Evolutionary conservation across 2,329 filamentous ascomycete species (phyloP), one percentile per base, ranked within the genome.

Genomic region (Colletotrichum destructivum): DNA sequence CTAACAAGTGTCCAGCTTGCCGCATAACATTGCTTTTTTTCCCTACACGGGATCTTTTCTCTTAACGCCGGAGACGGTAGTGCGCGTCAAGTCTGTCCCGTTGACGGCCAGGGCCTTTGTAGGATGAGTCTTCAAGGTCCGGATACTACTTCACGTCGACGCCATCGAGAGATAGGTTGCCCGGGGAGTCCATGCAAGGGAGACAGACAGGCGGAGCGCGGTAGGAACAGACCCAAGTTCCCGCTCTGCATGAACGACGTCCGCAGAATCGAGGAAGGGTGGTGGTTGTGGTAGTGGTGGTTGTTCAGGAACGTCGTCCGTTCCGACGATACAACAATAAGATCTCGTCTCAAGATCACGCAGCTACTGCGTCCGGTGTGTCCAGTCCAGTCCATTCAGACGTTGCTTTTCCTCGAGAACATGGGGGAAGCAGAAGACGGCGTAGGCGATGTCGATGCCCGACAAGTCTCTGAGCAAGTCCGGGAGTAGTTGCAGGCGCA

Each of bases 401-500:
- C 16, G 49, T 9, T 42, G 6, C n/a, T 31, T 31, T 31, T 31
- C 9, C 3, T 4, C n/a, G 54, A 21, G 38, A 44, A 44, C 38
- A 52, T 42, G 15, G 5, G 16, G 16, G 15, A 11, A 63, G 8
- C 15, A n/a, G 49, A 46, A 35, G 31, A 31, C 31, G 31, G 31
- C 31, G 1, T 7, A 7, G 31, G 31, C 7, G 31, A 31, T 0
- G 31, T 31, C 9, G 31, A 31, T 31, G 31, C 6, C 31, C 31
- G 31, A 9, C 4, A 31, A 31, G 31, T 31, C 31, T 31, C 31
- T 31, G 1, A 31, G 31, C 31, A 31, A 31, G 31, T 21, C 5
- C 44, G 63, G 47, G 69, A 51, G 64, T 42, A 65, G 62, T 26
- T 38, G 42, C 55, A 56, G 42, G 66, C 69, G 69, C 69, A 57